phyloP scores from a whole-genome alignment of 441 rosid genomes.

The Omphalea diandra region DNA sequence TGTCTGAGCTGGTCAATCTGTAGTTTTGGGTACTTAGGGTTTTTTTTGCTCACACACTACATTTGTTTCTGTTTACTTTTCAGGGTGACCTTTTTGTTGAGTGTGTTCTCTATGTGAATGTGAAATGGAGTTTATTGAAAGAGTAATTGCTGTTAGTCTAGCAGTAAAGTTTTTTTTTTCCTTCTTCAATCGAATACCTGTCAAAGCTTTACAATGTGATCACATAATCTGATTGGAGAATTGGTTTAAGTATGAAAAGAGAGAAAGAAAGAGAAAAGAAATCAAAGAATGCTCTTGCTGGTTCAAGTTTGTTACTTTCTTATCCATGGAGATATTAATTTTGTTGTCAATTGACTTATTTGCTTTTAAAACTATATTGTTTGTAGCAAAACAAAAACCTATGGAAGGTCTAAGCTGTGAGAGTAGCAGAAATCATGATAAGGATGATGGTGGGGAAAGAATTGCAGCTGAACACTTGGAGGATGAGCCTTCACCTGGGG shows the following conservation, averaged over 20 bases:
- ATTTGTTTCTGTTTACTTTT: not conserved
- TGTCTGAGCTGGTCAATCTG: not conserved
- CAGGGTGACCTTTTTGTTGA: not conserved
- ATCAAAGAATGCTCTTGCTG: not conserved
- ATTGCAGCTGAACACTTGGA: constrained; percentile 22
- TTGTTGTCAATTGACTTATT: not conserved
- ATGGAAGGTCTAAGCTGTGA: constrained; percentile 24
- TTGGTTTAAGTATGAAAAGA: not conserved
- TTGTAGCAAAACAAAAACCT: constrained; percentile 12
- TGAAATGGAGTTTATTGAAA: not conserved
- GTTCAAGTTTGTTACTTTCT: not conserved
- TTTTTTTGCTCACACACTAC: not conserved
- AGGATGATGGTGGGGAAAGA: constrained; percentile 15
- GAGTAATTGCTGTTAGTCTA: not conserved
- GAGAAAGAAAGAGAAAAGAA: not conserved
- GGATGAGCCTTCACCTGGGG: constrained; percentile 34
- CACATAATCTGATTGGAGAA: not conserved
- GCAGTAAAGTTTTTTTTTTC: not conserved
- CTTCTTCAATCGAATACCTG: not conserved
- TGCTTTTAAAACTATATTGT: constrained; percentile 19
- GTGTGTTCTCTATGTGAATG: not conserved
- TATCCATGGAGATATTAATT: not conserved
- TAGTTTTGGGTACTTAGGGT: constrained; percentile 4
- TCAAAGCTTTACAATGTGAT: not conserved
- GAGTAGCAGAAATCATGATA: constrained; percentile 18